Percentiles rank a stretch among this genome's conserved stretches.
phyloP scores from a whole-genome alignment of 805 yeast genomes.

The Metschnikowia koreensis region DNA sequence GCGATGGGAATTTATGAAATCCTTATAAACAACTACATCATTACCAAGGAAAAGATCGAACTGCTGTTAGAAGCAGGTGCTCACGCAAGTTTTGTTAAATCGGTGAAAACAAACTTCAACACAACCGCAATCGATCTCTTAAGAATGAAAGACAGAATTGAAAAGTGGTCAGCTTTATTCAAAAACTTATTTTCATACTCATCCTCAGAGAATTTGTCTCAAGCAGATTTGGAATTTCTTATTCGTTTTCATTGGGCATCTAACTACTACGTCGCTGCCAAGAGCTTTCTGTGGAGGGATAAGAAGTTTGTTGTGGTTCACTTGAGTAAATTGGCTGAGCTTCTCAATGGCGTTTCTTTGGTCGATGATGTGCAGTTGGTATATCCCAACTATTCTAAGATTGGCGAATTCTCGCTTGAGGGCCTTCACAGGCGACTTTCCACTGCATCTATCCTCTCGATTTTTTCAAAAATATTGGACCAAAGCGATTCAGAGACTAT shows the following conservation, averaged over 20 bases:
- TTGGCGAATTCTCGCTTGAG: constrained; percentile 53
- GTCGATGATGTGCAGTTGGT: constrained; percentile 28
- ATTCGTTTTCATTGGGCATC: constrained; percentile 33
- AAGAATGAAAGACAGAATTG: constrained; percentile 41
- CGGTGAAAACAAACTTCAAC: constrained; percentile 24
- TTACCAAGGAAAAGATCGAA: constrained; percentile 28
- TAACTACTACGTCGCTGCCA: constrained; percentile 19
- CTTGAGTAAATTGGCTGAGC: constrained; percentile 44
- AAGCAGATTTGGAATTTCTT: neutral
- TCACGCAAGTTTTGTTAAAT: constrained; percentile 14
- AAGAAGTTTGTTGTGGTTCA: constrained; percentile 26
- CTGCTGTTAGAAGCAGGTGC: constrained; percentile 18
- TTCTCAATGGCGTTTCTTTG: constrained; percentile 4
- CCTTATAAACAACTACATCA: constrained; percentile 42
- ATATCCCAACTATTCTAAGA: constrained; percentile 57
- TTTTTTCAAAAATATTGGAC: constrained; percentile 54
- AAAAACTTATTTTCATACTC: neutral
- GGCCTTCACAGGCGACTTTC: constrained; percentile 62
- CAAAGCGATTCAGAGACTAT: constrained; percentile 22
- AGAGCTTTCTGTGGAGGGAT: constrained; percentile 30
- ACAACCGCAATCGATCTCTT: constrained; percentile 39
- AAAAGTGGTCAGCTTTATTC: constrained; percentile 42
- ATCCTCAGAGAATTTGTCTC: neutral
- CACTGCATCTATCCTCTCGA: constrained; percentile 65
- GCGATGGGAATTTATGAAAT: constrained; percentile 46